These are phyloP conservation scores for Fusarium musae DNA, from an alignment of 2,329 filamentous ascomycete species.

Conservation along the genomic window DNA sequence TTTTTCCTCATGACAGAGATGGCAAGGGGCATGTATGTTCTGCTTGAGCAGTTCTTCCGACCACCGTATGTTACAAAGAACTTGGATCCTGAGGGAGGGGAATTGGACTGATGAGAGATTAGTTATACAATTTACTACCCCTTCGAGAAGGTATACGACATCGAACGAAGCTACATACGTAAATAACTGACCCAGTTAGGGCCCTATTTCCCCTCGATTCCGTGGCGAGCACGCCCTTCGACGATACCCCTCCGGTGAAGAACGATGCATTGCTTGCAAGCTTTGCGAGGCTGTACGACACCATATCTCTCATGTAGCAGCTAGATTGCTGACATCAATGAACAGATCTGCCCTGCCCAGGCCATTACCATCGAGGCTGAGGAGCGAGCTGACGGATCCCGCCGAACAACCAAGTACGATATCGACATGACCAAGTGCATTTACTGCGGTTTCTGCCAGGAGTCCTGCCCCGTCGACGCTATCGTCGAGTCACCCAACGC, in stretches of 20 bases:
- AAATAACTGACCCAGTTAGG: constrained; percentile 57
- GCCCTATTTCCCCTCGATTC: constrained; percentile 97
- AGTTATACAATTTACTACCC: constrained; percentile 99
- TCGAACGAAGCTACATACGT: background rate
- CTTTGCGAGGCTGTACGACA: constrained; percentile 85
- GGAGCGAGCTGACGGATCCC: constrained; percentile 94
- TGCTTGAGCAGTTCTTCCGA: constrained; percentile 97
- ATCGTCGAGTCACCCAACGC: constrained; percentile 75
- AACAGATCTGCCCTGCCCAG: constrained; percentile 89
- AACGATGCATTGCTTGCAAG: constrained; percentile 99
- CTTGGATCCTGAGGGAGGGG: background rate
- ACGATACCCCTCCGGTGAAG: constrained; percentile 96
- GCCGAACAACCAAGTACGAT: constrained; percentile 96
- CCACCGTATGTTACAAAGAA: constrained; percentile 79
- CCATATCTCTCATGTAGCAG: background rate
- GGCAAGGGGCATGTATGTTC: constrained; percentile 96
- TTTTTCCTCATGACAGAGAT: constrained; percentile 98
- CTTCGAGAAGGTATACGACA: constrained; percentile 81
- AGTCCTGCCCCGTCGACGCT: constrained; percentile 97
- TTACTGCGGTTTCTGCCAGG: constrained; percentile 99
- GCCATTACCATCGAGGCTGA: constrained; percentile 99
- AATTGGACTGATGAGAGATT: constrained; percentile 28
- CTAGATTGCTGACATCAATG: constrained; percentile 20
- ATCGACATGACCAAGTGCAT: constrained; percentile 99
- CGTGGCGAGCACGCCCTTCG: constrained; percentile 96